Percentiles rank a stretch among this genome's conserved stretches.
These are phyloP conservation scores for Pseudozyma sp. DNA, from an alignment of 1,284 basidiomycete genomes.

Conservation along the genomic window DNA sequence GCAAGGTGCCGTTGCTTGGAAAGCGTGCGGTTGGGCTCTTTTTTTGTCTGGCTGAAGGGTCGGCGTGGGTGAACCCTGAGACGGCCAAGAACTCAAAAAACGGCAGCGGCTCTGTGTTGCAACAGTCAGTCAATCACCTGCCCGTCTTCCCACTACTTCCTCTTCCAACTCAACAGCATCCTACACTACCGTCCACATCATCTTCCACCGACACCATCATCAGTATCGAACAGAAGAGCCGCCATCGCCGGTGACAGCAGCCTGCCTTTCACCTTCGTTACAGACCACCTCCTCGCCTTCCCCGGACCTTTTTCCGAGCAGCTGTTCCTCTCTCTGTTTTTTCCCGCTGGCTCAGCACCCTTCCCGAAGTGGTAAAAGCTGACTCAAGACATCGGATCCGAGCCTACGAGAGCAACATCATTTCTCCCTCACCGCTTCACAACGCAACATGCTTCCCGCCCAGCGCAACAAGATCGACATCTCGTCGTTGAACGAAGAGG, in stretches of 20 bases:
- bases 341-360: not conserved
- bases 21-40: too few species aligned
- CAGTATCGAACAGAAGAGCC: too few species aligned
- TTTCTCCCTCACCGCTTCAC: not conserved
- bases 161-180: too few species aligned
- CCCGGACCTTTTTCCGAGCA: not conserved
- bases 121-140: too few species aligned
- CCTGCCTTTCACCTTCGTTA: not conserved
- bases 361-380: too few species aligned
- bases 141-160: too few species aligned
- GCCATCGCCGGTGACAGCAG: not conserved
- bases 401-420: not conserved
- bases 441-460: conserved; percentile 78
- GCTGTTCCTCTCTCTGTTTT: too few species aligned
- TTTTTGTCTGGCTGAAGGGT: too few species aligned
- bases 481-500: conserved; percentile 88
- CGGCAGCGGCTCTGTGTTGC: not conserved
- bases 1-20: too few species aligned
- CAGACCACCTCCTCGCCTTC: not conserved
- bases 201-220: not conserved
- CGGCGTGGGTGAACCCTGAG: conserved; percentile 1
- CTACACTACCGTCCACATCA: not conserved
- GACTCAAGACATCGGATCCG: too few species aligned
- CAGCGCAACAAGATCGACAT: conserved; percentile 91
- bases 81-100: conserved; percentile 1